A percentile compares a stretch with the other conserved stretches of the same genome.
These are phyloP conservation scores for Laetiporus sulphureus DNA, from an alignment of 1,284 basidiomycete genomes.

Conservation along the genomic window DNA sequence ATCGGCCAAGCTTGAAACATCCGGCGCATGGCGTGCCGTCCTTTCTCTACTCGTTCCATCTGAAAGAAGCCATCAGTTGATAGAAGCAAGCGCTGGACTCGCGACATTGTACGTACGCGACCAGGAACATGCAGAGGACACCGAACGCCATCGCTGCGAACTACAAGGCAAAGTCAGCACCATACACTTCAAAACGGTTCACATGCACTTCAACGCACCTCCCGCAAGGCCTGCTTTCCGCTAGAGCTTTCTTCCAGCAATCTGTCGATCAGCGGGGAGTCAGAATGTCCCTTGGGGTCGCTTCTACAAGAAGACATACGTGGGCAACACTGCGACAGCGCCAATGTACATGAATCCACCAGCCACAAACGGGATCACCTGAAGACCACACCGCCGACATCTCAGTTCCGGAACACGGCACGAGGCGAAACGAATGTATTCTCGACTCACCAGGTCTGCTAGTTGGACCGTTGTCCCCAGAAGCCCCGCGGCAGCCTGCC, in stretches of 20 bases:
- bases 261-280: constrained; percentile 32
- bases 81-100: constrained; percentile 10
- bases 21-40: too few species aligned
- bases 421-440: constrained; percentile 5
- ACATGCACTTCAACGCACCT: constrained; percentile 41
- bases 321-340: constrained; percentile 83
- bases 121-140: constrained; percentile 81
- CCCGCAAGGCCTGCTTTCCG: constrained; percentile 77
- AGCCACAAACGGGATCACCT: constrained; percentile 88
- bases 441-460: constrained; percentile 63
- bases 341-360: constrained; percentile 93
- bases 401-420: constrained; percentile 10
- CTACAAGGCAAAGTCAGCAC: constrained; percentile 30
- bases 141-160: constrained; percentile 87
- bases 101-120: constrained; percentile 58
- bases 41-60: constrained; percentile 76
- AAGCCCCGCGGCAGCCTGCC: constrained; percentile 66
- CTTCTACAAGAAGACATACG: constrained; percentile 42
- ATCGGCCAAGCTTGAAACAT: too few species aligned
- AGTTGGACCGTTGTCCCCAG: constrained; percentile 74
- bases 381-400: constrained; percentile 8
- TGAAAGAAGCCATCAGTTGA: constrained; percentile 26
- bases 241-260: constrained; percentile 82
- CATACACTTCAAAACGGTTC: background rate
- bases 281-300: constrained; percentile 1